Evolutionary conservation across 2,329 filamentous ascomycete genomes (phyloP).

Genomic region (Hymenoscyphus fructigenus): DNA sequence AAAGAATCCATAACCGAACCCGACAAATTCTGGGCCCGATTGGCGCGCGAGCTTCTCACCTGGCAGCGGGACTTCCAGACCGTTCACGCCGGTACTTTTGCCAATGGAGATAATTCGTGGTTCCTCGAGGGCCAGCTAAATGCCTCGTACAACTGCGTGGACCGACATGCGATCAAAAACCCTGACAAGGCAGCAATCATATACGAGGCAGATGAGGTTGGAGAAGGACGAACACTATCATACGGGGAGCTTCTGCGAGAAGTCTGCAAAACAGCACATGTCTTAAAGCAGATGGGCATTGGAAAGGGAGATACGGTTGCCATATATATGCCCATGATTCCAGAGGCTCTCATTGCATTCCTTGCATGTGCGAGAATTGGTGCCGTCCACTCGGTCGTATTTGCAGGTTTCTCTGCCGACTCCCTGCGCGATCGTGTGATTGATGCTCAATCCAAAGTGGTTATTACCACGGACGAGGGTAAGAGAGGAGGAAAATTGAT

Average conservation of each 20-base stretch:
- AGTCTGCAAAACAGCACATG: conserved; percentile 83
- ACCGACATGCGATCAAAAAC: conserved; percentile 93
- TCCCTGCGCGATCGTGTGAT: conserved; percentile 93
- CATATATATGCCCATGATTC: conserved; percentile 98
- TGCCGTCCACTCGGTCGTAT: conserved; percentile 95
- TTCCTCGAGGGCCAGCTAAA: conserved; percentile 93
- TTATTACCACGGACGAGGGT: conserved; percentile 97
- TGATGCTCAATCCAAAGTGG: conserved; percentile 85
- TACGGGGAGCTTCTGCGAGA: conserved; percentile 92
- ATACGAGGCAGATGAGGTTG: conserved; percentile 93
- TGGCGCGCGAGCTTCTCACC: conserved; percentile 83
- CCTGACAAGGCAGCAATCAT: conserved; percentile 94
- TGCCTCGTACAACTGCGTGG: conserved; percentile 95
- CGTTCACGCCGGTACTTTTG: conserved; percentile 73
- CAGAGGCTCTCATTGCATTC: conserved; percentile 88
- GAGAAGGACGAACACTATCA: conserved; percentile 83
- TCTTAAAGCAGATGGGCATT: conserved; percentile 92
- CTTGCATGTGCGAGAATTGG: conserved; percentile 90
- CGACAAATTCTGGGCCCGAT: conserved; percentile 82
- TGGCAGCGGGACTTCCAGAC: conserved; percentile 94
- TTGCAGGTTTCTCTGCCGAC: conserved; percentile 95
- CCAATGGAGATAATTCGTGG: conserved; percentile 85
- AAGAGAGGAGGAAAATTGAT: conserved; percentile 97
- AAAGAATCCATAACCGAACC: conserved; percentile 88
- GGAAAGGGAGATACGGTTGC: conserved; percentile 96